These are phyloP conservation scores for Mycena pura DNA, from an alignment of 768 basidiomycete species.

Conservation along the genomic window DNA sequence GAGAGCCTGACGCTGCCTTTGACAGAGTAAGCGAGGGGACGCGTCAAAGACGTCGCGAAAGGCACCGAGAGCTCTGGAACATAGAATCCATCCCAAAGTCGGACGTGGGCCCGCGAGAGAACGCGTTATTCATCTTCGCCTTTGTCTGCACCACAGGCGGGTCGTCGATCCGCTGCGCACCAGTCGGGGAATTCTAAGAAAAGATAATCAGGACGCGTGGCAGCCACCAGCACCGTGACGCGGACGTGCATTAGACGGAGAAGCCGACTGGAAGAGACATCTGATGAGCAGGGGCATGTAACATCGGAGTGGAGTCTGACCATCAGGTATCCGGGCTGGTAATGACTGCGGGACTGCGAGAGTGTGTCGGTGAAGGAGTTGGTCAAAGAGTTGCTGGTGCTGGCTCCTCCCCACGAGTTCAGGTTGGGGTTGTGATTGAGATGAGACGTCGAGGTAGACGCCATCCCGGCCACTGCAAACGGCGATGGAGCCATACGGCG, in stretches of 20 bases:
- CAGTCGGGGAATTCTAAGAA: conserved; percentile 54
- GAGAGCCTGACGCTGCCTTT: conserved; percentile 65
- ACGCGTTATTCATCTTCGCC: conserved; percentile 76
- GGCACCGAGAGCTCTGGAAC: conserved; percentile 76
- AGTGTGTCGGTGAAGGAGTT: conserved; percentile 71
- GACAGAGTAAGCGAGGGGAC: conserved; percentile 11
- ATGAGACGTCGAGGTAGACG: conserved; percentile 54
- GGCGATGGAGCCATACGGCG: conserved; percentile 34
- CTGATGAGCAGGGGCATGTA: not conserved
- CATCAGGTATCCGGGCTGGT: conserved; percentile 84
- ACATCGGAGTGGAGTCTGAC: conserved; percentile 54
- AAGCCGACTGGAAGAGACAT: conserved; percentile 54
- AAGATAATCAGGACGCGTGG: conserved; percentile 3
- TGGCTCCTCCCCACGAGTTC: conserved; percentile 59
- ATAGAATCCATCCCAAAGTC: conserved; percentile 87
- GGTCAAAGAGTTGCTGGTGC: conserved; percentile 50
- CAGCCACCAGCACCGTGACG: not conserved
- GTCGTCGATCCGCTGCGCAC: conserved; percentile 72
- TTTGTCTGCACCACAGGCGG: conserved; percentile 79
- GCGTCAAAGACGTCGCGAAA: conserved; percentile 5
- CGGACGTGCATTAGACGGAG: conserved; percentile 61
- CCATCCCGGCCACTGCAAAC: conserved; percentile 69
- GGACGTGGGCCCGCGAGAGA: conserved; percentile 66
- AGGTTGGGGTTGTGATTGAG: conserved; percentile 51
- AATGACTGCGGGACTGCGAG: conserved; percentile 75